Conservation (phyloP, 2,329 filamentous ascomycete species). For the Sclerotinia nivalis region DNA sequence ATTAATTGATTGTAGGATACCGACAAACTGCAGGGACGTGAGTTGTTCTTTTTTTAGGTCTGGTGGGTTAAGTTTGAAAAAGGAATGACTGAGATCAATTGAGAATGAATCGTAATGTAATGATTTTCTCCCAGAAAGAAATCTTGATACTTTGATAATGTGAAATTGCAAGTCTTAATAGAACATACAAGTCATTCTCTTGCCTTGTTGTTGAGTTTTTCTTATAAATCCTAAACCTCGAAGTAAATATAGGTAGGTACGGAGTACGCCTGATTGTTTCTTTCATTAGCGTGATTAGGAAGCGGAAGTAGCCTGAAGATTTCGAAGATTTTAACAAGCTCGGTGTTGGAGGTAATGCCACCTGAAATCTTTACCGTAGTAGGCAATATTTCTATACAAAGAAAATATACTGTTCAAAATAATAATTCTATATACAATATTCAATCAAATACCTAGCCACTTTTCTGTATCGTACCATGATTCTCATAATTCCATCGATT, state of each 20-base stretch:
- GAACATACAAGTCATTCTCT: not conserved
- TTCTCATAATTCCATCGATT: too few species aligned
- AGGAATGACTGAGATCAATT: conserved; percentile 11
- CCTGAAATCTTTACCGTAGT: not conserved
- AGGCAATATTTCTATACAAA: not conserved
- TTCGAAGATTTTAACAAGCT: not conserved
- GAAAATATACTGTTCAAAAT: too few species aligned
- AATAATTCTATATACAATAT: too few species aligned
- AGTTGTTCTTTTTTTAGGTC: not conserved
- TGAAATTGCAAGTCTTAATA: not conserved
- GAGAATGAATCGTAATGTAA: not conserved
- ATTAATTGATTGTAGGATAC: conserved; percentile 24
- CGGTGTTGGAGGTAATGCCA: not conserved
- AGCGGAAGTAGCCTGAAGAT: not conserved
- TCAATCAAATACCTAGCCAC: too few species aligned
- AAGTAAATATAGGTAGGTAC: not conserved
- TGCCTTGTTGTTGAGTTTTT: not conserved
- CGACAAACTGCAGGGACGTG: conserved; percentile 11
- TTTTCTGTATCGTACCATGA: too few species aligned
- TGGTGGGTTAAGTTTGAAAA: not conserved
- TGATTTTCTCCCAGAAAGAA: not conserved
- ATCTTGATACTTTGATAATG: not conserved
- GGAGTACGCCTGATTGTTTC: not conserved
- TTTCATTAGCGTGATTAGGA: not conserved
- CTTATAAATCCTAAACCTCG: not conserved